Percentiles rank a stretch among this genome's conserved stretches.
Conservation (phyloP, 352 stramenopile genomes). For the Phytopythium aichiense region DNA sequence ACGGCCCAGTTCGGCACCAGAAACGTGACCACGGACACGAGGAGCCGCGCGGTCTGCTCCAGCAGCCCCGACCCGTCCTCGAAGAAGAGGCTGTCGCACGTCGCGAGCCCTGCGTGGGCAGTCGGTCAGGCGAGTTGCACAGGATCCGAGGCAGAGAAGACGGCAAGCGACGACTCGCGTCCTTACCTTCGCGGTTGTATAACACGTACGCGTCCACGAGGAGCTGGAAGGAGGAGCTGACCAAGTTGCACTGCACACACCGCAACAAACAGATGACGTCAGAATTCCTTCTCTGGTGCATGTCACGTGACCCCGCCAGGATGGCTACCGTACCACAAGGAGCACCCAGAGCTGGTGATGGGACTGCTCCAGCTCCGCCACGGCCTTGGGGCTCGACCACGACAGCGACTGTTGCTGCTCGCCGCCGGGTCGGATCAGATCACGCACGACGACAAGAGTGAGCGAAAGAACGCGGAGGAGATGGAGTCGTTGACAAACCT, state of each 20-base stretch:
- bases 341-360: constrained; percentile 69
- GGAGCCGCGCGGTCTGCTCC: constrained; percentile 50
- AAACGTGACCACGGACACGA: constrained; percentile 48
- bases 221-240: constrained; percentile 57
- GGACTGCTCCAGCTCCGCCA: constrained; percentile 58
- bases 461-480: not conserved
- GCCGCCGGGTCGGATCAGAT: not conserved
- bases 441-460: not conserved
- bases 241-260: constrained; percentile 46
- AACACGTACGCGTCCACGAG: constrained; percentile 60
- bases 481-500: constrained; percentile 21
- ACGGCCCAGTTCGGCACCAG: constrained; percentile 61
- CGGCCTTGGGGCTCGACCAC: constrained; percentile 9
- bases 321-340: constrained; percentile 36
- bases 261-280: not conserved
- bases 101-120: constrained; percentile 17
- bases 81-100: constrained; percentile 73
- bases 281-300: not conserved
- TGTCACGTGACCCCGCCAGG: not conserved
- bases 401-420: constrained; percentile 2
- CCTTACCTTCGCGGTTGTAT: constrained; percentile 38
- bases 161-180: not conserved
- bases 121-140: too few relatives aligned
- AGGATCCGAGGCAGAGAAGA: not conserved
- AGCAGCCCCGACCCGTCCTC: constrained; percentile 47